Percentiles rank a stretch among this genome's conserved stretches.
These are phyloP conservation scores for Anisodus acutangulus DNA, from an alignment of 257 asterid species.

Conservation along the genomic window DNA sequence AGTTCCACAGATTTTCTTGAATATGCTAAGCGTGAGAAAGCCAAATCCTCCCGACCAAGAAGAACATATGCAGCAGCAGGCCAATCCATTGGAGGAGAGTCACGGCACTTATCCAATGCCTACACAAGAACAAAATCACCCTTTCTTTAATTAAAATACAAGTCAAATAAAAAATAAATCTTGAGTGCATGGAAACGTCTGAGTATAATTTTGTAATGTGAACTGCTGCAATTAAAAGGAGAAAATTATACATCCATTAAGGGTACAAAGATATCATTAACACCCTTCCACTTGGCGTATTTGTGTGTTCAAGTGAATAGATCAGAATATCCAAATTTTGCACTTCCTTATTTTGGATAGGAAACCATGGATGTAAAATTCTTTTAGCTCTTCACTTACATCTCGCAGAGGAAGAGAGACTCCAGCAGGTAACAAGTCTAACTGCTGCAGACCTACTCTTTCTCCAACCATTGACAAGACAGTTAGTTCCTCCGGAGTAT, in stretches of 20 bases:
- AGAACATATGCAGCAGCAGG: slow-evolving; percentile 94
- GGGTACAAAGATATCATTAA: slow-evolving; percentile 17
- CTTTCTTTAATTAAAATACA: background rate
- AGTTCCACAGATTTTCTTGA: slow-evolving; percentile 58
- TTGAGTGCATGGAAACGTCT: slow-evolving; percentile 22
- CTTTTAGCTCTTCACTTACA: slow-evolving; percentile 55
- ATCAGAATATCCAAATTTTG: slow-evolving; percentile 8
- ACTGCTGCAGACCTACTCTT: slow-evolving; percentile 82
- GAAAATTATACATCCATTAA: background rate
- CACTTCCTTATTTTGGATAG: slow-evolving; percentile 23
- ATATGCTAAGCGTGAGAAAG: slow-evolving; percentile 64
- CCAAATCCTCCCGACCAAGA: slow-evolving; percentile 96
- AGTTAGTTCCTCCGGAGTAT: slow-evolving; percentile 68
- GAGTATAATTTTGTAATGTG: background rate
- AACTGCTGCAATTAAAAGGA: slow-evolving; percentile 17
- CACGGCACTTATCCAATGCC: slow-evolving; percentile 95
- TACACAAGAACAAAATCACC: slow-evolving; percentile 39
- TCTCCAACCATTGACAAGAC: slow-evolving; percentile 99
- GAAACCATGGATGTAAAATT: slow-evolving; percentile 13
- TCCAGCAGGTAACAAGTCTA: slow-evolving; percentile 94
- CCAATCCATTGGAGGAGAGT: slow-evolving; percentile 95
- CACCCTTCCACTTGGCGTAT: background rate
- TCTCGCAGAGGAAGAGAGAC: slow-evolving; percentile 93
- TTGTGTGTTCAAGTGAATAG: background rate
- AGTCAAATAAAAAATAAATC: background rate